Evolutionary conservation across 106 monocot species (phyloP).

Genomic region (Gastrodia elata): DNA sequence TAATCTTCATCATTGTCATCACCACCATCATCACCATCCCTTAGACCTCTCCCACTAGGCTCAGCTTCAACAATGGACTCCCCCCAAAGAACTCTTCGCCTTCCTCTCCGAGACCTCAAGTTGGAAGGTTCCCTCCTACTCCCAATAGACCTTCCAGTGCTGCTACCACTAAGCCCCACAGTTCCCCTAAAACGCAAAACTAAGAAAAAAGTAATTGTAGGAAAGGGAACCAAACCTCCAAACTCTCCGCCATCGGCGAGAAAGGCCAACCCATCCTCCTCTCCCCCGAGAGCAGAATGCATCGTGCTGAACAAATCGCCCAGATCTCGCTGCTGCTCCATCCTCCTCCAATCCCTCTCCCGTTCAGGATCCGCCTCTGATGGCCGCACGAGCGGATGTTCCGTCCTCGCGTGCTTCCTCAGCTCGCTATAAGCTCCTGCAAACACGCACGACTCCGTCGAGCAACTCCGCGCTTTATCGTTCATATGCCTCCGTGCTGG

Average conservation of each 20-base stretch:
- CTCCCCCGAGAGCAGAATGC: constrained; percentile 20
- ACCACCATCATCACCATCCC: neutral
- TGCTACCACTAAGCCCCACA: constrained; percentile 3
- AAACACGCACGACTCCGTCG: constrained; percentile 61
- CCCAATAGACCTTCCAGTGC: neutral
- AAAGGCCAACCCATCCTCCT: constrained; percentile 14
- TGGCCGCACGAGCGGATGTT: constrained; percentile 57
- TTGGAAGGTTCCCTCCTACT: constrained; percentile 8
- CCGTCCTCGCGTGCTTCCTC: constrained; percentile 71
- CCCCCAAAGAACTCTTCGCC: constrained; percentile 15
- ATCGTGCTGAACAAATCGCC: constrained; percentile 73
- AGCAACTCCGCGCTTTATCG: constrained; percentile 49
- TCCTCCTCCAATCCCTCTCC: constrained; percentile 68
- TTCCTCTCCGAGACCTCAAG: constrained; percentile 6
- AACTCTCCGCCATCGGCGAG: constrained; percentile 2
- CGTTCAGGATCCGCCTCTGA: constrained; percentile 67
- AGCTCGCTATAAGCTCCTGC: constrained; percentile 50
- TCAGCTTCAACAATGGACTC: constrained; percentile 13
- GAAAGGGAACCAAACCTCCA: constrained; percentile 6
- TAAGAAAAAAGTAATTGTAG: constrained; percentile 22
- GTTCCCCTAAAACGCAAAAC: neutral
- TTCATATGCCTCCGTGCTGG: constrained; percentile 63
- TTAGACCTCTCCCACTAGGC: neutral
- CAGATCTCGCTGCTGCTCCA: constrained; percentile 65
- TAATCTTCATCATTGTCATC: constrained; percentile 1